Evolutionary conservation across 768 basidiomycete genomes (phyloP), one percentile per base, ranked within the genome.

Genomic region (Lactifluus piperatus): DNA sequence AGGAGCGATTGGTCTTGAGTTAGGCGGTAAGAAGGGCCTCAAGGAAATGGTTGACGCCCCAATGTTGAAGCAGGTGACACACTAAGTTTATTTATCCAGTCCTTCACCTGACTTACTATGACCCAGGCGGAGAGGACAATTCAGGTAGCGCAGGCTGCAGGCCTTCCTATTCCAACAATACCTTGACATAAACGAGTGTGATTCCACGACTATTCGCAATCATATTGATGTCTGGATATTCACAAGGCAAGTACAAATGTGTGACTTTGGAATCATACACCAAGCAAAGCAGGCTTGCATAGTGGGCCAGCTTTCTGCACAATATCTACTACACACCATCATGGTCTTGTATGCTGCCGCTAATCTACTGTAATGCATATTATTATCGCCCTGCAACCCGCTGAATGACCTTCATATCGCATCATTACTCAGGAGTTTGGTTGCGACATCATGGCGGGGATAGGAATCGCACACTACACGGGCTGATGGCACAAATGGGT

Each of bases 1-100:
- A 37, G 90, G 89, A 4, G 93, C 92, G 2, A 81, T 87, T 43
- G 91, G 90, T 0, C 74, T 93, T 26, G 84, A 86, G 48, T 68
- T 77, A 41, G 73, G 75, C 22, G 78, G 75, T 44, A 77, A 77
- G 3, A 69, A 68, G 16, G 76, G 71, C 39, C 71, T 76, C 16
- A 84, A 82, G 49, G 83, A 86, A 67, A 94, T 94, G 92, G 86
- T 94, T 36, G 92, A 95, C 70, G 88, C 88, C 8, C 92, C 92
- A 0, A 91, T 95, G 86, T 74, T 94, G 44, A 88, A 89, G 69
- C 89, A 90, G 79, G 85, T 81, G 58, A 57, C 71, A 63, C 9
- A 30, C n/a, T 3, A 20, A n/a, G 36, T 27, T 10, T 24, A 24
- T 53, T 22, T 24, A 34, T 6, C 4, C 46, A 37, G 49, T 43